A percentile compares a stretch with the other conserved stretches of the same genome.
Evolutionary conservation across 352 stramenopile genomes (phyloP).

Genomic region (Pythium apleroticum): DNA sequence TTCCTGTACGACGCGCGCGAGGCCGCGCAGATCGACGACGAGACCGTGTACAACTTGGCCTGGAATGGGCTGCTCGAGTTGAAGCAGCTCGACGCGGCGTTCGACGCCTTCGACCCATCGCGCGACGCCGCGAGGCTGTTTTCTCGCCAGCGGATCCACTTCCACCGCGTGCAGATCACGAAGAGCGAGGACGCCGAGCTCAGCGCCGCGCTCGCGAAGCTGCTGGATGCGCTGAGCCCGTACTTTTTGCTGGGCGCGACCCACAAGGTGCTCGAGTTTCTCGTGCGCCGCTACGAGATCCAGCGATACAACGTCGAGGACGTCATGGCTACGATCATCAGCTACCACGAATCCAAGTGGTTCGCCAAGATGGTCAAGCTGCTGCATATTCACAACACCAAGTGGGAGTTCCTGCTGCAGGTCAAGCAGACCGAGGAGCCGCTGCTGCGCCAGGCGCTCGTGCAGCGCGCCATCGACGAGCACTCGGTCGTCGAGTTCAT

Average conservation of each 20-base stretch:
- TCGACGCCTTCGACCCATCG: slow-evolving; percentile 67
- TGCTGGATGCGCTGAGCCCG: slow-evolving; percentile 81
- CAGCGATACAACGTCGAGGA: slow-evolving; percentile 86
- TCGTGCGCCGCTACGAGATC: slow-evolving; percentile 87
- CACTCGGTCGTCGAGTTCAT: slow-evolving; percentile 77
- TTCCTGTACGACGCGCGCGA: slow-evolving; percentile 87
- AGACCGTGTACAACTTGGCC: slow-evolving; percentile 84
- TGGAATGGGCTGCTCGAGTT: slow-evolving; percentile 83
- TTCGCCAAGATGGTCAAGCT: slow-evolving; percentile 86
- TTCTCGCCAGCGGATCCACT: slow-evolving; percentile 71
- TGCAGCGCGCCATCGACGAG: slow-evolving; percentile 75
- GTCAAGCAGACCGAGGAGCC: slow-evolving; percentile 73
- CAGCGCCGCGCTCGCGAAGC: slow-evolving; percentile 55
- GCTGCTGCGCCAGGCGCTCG: slow-evolving; percentile 63
- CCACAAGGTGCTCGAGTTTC: slow-evolving; percentile 89
- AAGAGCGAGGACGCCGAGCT: slow-evolving; percentile 67
- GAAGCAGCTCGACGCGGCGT: slow-evolving; percentile 69
- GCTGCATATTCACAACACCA: slow-evolving; percentile 73
- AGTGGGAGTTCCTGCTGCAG: slow-evolving; percentile 81
- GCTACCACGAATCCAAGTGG: slow-evolving; percentile 85
- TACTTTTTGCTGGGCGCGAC: slow-evolving; percentile 78
- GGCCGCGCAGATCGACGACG: slow-evolving; percentile 76
- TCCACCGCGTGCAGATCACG: slow-evolving; percentile 68
- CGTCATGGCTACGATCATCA: slow-evolving; percentile 78
- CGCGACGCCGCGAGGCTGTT: slow-evolving; percentile 59